Conservation (phyloP, 2,329 filamentous ascomycete species). For the Dryadomyces quercivorus region DNA sequence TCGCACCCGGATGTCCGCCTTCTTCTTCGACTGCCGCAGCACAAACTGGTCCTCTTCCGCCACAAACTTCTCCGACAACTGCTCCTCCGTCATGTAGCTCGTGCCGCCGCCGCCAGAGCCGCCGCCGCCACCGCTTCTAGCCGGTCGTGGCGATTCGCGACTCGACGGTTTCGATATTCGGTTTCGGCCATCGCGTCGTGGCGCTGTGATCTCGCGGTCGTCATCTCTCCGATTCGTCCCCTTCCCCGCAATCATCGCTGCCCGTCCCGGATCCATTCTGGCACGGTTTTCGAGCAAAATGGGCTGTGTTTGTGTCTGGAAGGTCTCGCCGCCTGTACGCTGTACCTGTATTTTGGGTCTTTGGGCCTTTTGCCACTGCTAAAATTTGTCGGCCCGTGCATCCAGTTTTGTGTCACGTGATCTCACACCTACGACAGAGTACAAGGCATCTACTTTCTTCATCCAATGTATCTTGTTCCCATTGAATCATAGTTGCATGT, state of each 20-base stretch:
- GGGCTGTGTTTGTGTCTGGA: not conserved
- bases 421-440: too few relatives aligned
- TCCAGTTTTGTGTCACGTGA: too few relatives aligned
- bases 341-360: not conserved
- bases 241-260: slow-evolving; percentile 34
- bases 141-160: slow-evolving; percentile 14
- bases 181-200: slow-evolving; percentile 40
- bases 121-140: slow-evolving; percentile 7
- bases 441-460: too few relatives aligned
- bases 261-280: slow-evolving; percentile 41
- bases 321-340: not conserved
- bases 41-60: slow-evolving; percentile 95
- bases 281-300: not conserved
- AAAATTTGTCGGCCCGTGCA: too few relatives aligned
- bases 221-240: slow-evolving; percentile 21
- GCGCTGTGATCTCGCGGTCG: slow-evolving; percentile 29
- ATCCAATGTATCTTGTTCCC: too few relatives aligned
- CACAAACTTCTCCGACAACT: slow-evolving; percentile 72
- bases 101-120: slow-evolving; percentile 8
- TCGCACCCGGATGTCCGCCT: slow-evolving; percentile 86
- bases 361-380: too few relatives aligned
- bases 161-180: slow-evolving; percentile 36
- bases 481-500: too few relatives aligned
- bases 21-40: slow-evolving; percentile 93
- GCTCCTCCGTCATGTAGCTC: slow-evolving; percentile 51